Evolutionary conservation across 177 flowering plant species (phyloP).

Genomic region (Telopea speciosissima): DNA sequence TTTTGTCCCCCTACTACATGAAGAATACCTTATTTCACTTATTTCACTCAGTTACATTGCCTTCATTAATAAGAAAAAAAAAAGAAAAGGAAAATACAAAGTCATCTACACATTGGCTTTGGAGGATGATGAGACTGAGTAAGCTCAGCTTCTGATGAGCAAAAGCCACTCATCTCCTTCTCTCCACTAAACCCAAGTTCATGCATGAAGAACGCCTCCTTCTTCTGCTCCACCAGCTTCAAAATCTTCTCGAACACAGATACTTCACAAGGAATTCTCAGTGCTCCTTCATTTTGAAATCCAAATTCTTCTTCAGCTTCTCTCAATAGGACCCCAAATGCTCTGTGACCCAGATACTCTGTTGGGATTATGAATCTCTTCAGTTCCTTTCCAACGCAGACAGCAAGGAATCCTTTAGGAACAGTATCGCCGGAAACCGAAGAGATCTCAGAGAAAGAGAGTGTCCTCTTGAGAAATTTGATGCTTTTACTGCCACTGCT

Average conservation of each 20-base stretch:
- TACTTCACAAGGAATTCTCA: constrained; percentile 74
- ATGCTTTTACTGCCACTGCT: constrained; percentile 31
- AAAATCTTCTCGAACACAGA: constrained; percentile 58
- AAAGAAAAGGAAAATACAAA: not conserved
- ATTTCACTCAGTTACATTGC: no score
- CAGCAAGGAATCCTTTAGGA: constrained; percentile 75
- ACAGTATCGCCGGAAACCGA: constrained; percentile 26
- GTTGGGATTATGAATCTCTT: constrained; percentile 73
- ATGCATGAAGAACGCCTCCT: constrained; percentile 28
- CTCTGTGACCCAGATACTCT: constrained; percentile 57
- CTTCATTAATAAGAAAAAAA: no score
- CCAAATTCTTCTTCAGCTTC: constrained; percentile 93
- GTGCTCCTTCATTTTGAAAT: constrained; percentile 71
- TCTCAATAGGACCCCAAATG: constrained; percentile 49
- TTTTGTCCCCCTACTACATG: no score
- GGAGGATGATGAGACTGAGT: constrained; percentile 33
- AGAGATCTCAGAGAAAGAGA: constrained; percentile 48
- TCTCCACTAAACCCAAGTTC: constrained; percentile 26
- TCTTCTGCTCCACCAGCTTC: constrained; percentile 51
- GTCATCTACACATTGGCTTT: constrained; percentile 47
- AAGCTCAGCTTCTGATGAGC: constrained; percentile 38
- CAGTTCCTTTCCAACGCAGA: constrained; percentile 65
- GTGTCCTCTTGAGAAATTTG: constrained; percentile 66
- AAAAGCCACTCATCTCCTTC: constrained; percentile 30
- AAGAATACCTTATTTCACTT: no score